phyloP scores from a whole-genome alignment of 805 yeast species.

The Yarrowia sp. region DNA sequence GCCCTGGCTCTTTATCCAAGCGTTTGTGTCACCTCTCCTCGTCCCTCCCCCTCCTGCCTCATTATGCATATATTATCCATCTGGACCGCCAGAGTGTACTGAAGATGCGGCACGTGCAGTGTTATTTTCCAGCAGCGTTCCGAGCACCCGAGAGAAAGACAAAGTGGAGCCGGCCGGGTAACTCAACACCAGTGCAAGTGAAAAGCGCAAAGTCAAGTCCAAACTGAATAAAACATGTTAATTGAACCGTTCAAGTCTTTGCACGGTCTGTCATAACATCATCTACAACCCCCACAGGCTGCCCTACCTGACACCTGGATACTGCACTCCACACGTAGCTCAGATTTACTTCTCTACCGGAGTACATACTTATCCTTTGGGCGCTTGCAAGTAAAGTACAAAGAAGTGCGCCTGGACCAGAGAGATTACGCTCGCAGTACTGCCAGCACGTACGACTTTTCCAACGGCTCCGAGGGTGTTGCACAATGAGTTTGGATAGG shows the following conservation, averaged over 20 bases:
- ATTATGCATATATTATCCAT: constrained; percentile 24
- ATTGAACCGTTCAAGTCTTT: no score
- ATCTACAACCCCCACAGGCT: no score
- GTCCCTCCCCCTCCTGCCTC: constrained; percentile 8
- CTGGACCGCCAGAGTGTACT: constrained; percentile 36
- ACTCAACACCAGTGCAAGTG: neutral
- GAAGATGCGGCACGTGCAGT: constrained; percentile 37
- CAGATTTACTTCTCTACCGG: constrained; percentile 21
- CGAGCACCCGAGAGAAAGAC: constrained; percentile 37
- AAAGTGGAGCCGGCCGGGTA: constrained; percentile 31
- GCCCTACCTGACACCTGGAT: no score
- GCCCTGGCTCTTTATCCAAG: no score
- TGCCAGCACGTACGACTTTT: constrained; percentile 36
- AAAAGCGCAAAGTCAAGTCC: neutral
- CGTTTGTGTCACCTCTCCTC: no score
- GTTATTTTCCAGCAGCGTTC: constrained; percentile 16
- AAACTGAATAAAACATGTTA: no score
- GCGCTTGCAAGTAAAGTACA: constrained; percentile 22
- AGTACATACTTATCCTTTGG: constrained; percentile 12
- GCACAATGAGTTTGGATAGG: neutral
- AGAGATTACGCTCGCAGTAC: constrained; percentile 26
- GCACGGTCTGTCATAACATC: no score
- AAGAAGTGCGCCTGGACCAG: constrained; percentile 17
- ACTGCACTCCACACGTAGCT: neutral
- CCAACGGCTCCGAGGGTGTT: constrained; percentile 20